phyloP scores from a whole-genome alignment of 371 early-diverging fungal genomes.

The Syncephalastrum contaminatum region DNA sequence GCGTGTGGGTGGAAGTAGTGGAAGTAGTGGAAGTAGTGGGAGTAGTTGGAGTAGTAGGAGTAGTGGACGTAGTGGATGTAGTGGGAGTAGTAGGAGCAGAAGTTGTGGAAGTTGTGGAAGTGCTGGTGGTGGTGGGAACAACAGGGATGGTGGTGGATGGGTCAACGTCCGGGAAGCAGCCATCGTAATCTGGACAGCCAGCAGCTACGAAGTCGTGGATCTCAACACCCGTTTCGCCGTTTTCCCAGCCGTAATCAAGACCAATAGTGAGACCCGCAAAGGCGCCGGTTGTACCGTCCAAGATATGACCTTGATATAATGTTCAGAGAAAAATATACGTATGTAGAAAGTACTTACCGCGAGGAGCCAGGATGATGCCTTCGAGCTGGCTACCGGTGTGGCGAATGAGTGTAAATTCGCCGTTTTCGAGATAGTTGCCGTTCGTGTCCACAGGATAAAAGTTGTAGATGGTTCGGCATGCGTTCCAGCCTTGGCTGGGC shows the following conservation, averaged over 20 bases:
- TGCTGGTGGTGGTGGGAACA: not conserved
- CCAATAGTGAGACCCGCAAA: constrained; percentile 26
- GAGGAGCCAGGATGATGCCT: constrained; percentile 23
- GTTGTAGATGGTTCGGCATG: constrained; percentile 18
- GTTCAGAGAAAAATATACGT: not conserved
- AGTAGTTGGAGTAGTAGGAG: not conserved
- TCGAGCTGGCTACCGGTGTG: constrained; percentile 17
- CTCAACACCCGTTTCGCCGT: constrained; percentile 10
- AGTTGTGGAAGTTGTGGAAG: no score
- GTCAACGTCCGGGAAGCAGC: constrained; percentile 15
- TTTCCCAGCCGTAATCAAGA: constrained; percentile 13
- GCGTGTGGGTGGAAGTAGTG: not conserved
- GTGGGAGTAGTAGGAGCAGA: no score
- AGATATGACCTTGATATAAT: constrained; percentile 8
- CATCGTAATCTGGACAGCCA: constrained; percentile 9
- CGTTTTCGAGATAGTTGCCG: constrained; percentile 11
- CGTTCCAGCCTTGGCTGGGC: constrained; percentile 5
- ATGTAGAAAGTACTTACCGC: constrained; percentile 11
- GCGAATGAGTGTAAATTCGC: constrained; percentile 12
- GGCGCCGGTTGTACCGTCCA: constrained; percentile 18
- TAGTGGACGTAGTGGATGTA: not conserved
- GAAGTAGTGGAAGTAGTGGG: not conserved
- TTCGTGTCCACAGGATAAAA: constrained; percentile 19
- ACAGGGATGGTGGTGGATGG: no score
- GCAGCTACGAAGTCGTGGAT: constrained; percentile 15